Conservation (phyloP, 2,329 filamentous ascomycete genomes). For the Neonectria sp. region DNA sequence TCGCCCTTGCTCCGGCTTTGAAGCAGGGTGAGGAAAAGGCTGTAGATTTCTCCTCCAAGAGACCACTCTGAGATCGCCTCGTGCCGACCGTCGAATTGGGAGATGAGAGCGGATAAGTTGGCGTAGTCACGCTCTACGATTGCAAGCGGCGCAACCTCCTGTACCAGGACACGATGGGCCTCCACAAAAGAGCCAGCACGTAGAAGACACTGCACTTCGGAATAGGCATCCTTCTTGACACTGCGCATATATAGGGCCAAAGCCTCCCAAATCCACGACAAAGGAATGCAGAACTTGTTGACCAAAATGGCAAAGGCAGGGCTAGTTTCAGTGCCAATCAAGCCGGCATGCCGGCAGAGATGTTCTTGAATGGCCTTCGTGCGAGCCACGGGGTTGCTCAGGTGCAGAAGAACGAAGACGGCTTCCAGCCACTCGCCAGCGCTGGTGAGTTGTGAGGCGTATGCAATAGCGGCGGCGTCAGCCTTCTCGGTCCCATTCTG, state of each 20-base stretch:
- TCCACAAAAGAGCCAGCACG: conserved; percentile 82
- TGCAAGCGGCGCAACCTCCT: conserved; percentile 84
- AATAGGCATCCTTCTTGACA: conserved; percentile 76
- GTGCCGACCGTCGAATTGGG: conserved; percentile 77
- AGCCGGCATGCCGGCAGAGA: conserved; percentile 78
- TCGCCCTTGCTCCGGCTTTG: conserved; percentile 60
- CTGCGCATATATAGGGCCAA: conserved; percentile 87
- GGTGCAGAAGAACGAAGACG: conserved; percentile 83
- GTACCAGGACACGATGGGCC: conserved; percentile 87
- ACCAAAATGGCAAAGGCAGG: conserved; percentile 72
- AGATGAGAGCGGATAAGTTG: conserved; percentile 77
- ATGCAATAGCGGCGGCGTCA: conserved; percentile 77
- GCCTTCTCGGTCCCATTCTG: conserved; percentile 71
- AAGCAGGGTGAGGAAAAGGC: conserved; percentile 70
- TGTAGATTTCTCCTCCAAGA: conserved; percentile 85
- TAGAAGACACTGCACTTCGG: conserved; percentile 85
- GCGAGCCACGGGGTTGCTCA: conserved; percentile 75
- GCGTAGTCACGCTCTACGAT: conserved; percentile 88
- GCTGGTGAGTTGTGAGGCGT: conserved; percentile 74
- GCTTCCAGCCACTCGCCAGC: conserved; percentile 79
- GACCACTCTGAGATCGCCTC: conserved; percentile 80
- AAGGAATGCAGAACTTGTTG: conserved; percentile 78
- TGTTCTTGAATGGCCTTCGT: conserved; percentile 80
- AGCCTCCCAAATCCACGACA: conserved; percentile 87
- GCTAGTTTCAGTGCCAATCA: conserved; percentile 73